These are phyloP conservation scores for Coemansia javaensis DNA, from an alignment of 192 early-diverging fungal genomes.

Conservation along the genomic window DNA sequence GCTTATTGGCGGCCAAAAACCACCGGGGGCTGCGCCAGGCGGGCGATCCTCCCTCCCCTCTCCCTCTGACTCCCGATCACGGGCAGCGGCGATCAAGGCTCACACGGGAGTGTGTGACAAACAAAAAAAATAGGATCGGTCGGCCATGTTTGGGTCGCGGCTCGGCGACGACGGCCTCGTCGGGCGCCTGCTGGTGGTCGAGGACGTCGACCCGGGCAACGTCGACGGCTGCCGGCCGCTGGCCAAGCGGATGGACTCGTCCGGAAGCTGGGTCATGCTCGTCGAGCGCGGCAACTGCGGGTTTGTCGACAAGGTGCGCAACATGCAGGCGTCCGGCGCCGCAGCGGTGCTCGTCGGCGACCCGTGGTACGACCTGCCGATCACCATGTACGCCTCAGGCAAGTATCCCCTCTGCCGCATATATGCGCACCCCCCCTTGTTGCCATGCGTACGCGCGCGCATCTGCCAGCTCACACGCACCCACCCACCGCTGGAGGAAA, in stretches of 20 bases:
- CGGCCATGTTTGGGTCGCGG: slow-evolving; percentile 84
- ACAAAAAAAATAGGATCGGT: slow-evolving; percentile 68
- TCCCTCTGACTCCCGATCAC: neutral
- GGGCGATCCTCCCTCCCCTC: too few species aligned
- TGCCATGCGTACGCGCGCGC: too few species aligned
- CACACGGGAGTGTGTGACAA: too few species aligned
- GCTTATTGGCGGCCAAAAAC: too few species aligned
- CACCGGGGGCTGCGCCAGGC: too few species aligned
- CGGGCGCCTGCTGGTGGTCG: slow-evolving; percentile 61
- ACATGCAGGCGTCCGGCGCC: slow-evolving; percentile 83
- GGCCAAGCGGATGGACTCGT: slow-evolving; percentile 31
- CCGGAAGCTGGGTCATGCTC: slow-evolving; percentile 71
- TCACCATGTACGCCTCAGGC: slow-evolving; percentile 76
- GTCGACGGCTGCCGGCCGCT: slow-evolving; percentile 57
- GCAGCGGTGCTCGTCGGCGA: slow-evolving; percentile 87
- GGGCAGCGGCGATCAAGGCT: too few species aligned
- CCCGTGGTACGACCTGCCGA: slow-evolving; percentile 61
- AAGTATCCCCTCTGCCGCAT: slow-evolving; percentile 46
- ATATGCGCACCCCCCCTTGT: neutral
- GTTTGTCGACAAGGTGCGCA: slow-evolving; percentile 85
- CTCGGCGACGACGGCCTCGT: slow-evolving; percentile 66
- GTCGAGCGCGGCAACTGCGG: slow-evolving; percentile 84
- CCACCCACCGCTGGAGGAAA: too few species aligned
- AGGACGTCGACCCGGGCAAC: slow-evolving; percentile 53
- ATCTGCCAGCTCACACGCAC: too few species aligned